Evolutionary conservation across 345 rosid genomes (phyloP), one percentile per base, ranked within the genome.

Genomic region (Eucalyptus cladocalyx): DNA sequence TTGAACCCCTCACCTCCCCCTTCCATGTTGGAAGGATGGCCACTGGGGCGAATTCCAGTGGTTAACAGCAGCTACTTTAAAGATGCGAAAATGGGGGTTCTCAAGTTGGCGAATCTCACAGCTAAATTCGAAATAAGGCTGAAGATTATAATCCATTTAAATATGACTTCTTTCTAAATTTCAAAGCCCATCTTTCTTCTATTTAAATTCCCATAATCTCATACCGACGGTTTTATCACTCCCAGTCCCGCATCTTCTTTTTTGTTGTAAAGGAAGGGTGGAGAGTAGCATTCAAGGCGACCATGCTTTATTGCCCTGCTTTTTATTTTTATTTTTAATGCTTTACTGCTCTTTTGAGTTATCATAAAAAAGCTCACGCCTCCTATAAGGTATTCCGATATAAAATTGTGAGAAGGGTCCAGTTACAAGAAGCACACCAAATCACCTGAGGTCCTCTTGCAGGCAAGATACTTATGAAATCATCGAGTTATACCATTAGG

Each of bases 381-480:
- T 23, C 1, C 3, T 3, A 4, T 24, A 24, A 54, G 60, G 28
- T 54, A 54, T 23, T 54, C 26, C 1, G 3, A 54, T 21, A 21
- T 21, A 21, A 0, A 21, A 54, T 9, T 21, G 5, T 21, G 60
- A 54, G 60, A 54, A 54, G 28, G 60, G 60, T 54, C 60, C 60
- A 4, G 1, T 54, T 24, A 54, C 60, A 21, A 54, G 28, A 54
- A 54, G 60, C 60, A 54, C 12, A 54, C 60, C 58, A 54, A 54
- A 54, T 54, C 26, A 9, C 5, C 0, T 19, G 11, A 54, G 58
- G 26, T 54, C 58, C 2, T 21, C 1, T 2, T 3, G 23, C 5
- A 1, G 5, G 24, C 26, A 54, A 54, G 58, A 54, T 23, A 21
- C 2, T 56, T 56, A 56, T 9, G 60, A 23, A 56, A 56, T 23